Evolutionary conservation across 2,329 filamentous ascomycete species (phyloP).

Genomic region (Diatrype stigma): DNA sequence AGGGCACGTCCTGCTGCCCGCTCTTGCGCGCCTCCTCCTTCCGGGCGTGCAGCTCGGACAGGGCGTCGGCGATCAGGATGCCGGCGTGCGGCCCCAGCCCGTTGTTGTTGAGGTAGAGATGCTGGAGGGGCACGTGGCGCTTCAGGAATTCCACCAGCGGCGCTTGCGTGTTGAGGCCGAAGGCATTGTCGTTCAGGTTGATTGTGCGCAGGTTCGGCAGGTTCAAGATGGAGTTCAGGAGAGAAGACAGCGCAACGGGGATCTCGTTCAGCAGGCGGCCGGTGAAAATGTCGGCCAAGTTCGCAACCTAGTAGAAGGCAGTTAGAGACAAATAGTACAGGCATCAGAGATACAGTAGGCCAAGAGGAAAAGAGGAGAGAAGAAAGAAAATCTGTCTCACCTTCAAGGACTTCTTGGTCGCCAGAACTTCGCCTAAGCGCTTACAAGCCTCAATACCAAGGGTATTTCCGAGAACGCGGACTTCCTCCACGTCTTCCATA

Average conservation of each 20-base stretch:
- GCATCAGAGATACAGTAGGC: too few species aligned
- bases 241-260: conserved; percentile 77
- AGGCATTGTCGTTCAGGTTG: conserved; percentile 97
- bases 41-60: conserved; percentile 75
- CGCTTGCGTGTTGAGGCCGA: conserved; percentile 90
- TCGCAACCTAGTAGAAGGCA: conserved; percentile 58
- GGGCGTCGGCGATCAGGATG: conserved; percentile 81
- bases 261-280: conserved; percentile 91
- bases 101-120: conserved; percentile 97
- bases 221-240: conserved; percentile 82
- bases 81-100: conserved; percentile 90
- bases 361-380: too few species aligned
- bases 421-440: conserved; percentile 76
- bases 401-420: conserved; percentile 77
- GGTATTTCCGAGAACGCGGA: conserved; percentile 86
- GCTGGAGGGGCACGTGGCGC: conserved; percentile 82
- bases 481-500: conserved; percentile 74
- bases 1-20: conserved; percentile 67
- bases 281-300: conserved; percentile 97
- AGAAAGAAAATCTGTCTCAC: conserved; percentile 37
- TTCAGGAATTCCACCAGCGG: conserved; percentile 90
- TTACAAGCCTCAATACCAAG: conserved; percentile 85
- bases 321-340: too few species aligned
- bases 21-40: conserved; percentile 74
- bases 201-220: conserved; percentile 84